Evolutionary conservation across 805 yeast genomes (phyloP), one percentile per base, ranked within the genome.

Genomic region (Alloascoidea hylecoeti): DNA sequence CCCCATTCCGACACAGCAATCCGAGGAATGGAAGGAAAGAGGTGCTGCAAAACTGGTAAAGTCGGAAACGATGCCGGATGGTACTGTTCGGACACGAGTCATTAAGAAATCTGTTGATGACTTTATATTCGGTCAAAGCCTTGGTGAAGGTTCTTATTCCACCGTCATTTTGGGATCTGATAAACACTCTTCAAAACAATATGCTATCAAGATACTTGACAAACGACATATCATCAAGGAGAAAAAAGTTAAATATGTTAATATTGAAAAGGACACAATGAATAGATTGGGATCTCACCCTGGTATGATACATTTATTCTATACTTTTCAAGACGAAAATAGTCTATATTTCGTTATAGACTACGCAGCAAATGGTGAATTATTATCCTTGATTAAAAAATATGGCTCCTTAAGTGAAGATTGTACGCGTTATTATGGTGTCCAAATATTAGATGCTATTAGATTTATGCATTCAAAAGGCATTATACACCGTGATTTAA

Each of bases 81-180:
- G 83, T 6, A 59, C 72, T 51, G 56, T 61, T 4, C 57, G 55
- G 49, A 78, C 70, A 41, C 68, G 61, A 51, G 61, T 67, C 39
- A 74, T 64, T 35, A 69, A 56, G 38, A 63, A 63, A 44, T 65
- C 67, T 15, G 94, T 85, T 9, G 74, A 77, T 46, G 98, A 92
- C 53, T 92, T 88, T 56, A 79, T 76, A 44, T 85, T 92, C 53
- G 94, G 95, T 5, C 75, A 83, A 14, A 75, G 80, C 34, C 70
- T 92, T 16, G 98, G 98, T 3, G 95, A 85, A 53, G 98, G 98
- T 1, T 85, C 96, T 4, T 92, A 89, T 53, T 88, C 97, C 6
- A 84, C 94, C 4, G 98, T 89, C 5, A 83, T 74, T 49, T 80
- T 82, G 41, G 98, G 95, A 0, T 63, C 80, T 3, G 96, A 89